These are phyloP conservation scores for Kingdonia uniflora DNA, from an alignment of 164 flowering plant species.

Conservation along the genomic window DNA sequence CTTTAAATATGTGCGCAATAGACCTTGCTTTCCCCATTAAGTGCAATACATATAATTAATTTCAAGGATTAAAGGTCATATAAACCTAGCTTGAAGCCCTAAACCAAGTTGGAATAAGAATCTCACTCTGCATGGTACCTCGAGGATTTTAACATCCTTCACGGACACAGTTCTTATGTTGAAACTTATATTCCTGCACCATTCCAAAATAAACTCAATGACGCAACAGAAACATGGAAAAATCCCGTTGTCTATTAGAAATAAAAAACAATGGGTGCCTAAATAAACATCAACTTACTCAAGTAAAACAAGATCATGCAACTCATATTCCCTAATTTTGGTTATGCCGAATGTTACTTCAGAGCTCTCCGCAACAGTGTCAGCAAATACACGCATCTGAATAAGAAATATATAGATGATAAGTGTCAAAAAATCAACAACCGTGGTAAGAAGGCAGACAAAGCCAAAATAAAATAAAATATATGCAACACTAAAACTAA, in stretches of 20 bases:
- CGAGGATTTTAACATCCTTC: slow-evolving; percentile 89
- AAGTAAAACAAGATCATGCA: slow-evolving; percentile 86
- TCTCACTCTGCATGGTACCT: slow-evolving; percentile 76
- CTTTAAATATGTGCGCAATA: slow-evolving; percentile 79
- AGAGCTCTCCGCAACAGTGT: slow-evolving; percentile 93
- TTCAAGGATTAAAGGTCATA: neutral
- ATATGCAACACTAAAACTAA: no score
- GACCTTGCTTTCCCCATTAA: slow-evolving; percentile 89
- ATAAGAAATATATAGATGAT: no score
- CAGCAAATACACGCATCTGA: slow-evolving; percentile 89
- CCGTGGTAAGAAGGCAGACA: neutral
- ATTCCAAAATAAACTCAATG: slow-evolving; percentile 5
- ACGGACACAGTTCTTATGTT: slow-evolving; percentile 54
- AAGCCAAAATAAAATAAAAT: neutral
- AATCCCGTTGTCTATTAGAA: neutral
- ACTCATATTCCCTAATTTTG: slow-evolving; percentile 85
- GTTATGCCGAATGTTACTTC: slow-evolving; percentile 76
- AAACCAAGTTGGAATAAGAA: neutral
- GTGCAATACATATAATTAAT: neutral
- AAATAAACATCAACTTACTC: slow-evolving; percentile 48
- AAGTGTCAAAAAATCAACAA: no score
- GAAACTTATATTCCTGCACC: slow-evolving; percentile 68
- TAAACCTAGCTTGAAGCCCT: neutral
- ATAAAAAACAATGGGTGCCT: neutral
- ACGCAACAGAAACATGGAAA: neutral